Evolutionary conservation across 768 basidiomycete species (phyloP).

Genomic region (Pisolithus sp.): DNA sequence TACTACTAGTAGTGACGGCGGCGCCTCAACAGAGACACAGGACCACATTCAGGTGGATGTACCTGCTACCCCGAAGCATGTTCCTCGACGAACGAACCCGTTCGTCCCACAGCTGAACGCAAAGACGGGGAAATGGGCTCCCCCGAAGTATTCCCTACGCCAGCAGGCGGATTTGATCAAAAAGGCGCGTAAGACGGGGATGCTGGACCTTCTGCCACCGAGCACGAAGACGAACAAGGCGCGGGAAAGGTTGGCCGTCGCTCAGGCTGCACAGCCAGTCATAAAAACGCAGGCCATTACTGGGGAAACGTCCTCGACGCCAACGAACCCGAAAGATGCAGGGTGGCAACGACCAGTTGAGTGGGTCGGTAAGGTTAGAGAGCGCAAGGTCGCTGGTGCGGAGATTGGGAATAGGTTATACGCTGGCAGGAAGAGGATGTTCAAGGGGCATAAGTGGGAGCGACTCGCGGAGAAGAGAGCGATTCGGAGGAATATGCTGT

Average conservation of each 20-base stretch:
- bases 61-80: neutral
- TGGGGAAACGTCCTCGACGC: neutral
- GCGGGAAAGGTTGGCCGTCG: constrained; percentile 1
- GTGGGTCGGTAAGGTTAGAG: constrained; percentile 36
- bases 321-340: neutral
- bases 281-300: constrained; percentile 5
- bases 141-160: constrained; percentile 65
- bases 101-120: constrained; percentile 62
- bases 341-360: constrained; percentile 27
- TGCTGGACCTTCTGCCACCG: constrained; percentile 58
- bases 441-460: constrained; percentile 92
- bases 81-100: constrained; percentile 42
- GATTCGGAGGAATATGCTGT: constrained; percentile 45
- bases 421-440: constrained; percentile 75
- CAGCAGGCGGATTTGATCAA: constrained; percentile 77
- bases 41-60: neutral
- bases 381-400: constrained; percentile 40
- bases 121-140: constrained; percentile 57
- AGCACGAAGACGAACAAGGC: constrained; percentile 47
- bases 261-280: constrained; percentile 11
- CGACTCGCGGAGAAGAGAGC: constrained; percentile 43
- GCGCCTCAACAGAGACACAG: neutral
- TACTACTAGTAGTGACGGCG: neutral
- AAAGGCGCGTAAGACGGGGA: constrained; percentile 49
- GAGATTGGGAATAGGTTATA: constrained; percentile 62